Evolutionary conservation across 495 filamentous ascomycete genomes (phyloP), one percentile per base, ranked within the genome.

Genomic region (Xanthoparmelia taractica): DNA sequence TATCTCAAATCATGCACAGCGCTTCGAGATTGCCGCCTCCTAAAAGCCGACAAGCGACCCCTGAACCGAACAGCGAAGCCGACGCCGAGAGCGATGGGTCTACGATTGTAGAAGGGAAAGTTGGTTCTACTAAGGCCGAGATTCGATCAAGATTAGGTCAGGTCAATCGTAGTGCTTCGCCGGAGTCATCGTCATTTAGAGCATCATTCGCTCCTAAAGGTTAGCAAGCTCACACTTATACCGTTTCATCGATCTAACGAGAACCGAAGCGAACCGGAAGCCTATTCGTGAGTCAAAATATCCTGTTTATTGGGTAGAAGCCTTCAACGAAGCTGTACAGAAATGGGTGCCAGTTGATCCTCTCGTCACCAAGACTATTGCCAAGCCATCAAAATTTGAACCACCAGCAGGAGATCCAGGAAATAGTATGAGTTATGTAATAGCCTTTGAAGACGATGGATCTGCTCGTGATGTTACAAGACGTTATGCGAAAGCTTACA

Each of bases 221-320:
- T 80, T 13, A 65, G 63, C 48, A 36, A 43, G 11, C 20, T 43
- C 18, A 54, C 6, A 8, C 6, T 18, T 33, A n/a, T 1, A 61
- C 15, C 12, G 27, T 2, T 12, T 58, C 20, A n/a, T 57, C 58
- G 5, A 54, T 50, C 61, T 63, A 29, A 63, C 20, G 10, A 34
- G n/a, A 17, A 29, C 2, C 57, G 58, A 57, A 45, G 33, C 29
- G 25, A 60, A 65, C 48, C 56, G 38, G 59, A 76, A 72, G 58
- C 67, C 61, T 18, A 78, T 78, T 29, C 70, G 69, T 57, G 85
- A 86, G 69, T 93, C 90, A 5, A 72, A 80, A 3, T 89, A 85
- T 65, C 95, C 94, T 0, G 76, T 97, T 8, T 97, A 89, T 71
- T 98, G 94, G 94, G 86, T 96, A 2, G 94, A 98, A 74, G 87